Evolutionary conservation across 768 basidiomycete species (phyloP).

Genomic region (Lactarius hengduanensis): DNA sequence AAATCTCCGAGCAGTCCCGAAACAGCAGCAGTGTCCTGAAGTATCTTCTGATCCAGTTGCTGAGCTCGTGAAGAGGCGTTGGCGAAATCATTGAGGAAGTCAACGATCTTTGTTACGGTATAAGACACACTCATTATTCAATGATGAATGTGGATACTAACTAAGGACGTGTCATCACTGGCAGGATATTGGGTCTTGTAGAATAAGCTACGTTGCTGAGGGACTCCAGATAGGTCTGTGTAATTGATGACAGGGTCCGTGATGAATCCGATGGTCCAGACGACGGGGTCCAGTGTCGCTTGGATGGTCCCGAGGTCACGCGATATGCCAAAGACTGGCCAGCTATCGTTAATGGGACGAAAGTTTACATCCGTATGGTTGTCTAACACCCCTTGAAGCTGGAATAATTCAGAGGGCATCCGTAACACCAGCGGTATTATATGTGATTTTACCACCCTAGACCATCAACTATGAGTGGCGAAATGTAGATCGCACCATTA

Average conservation of each 20-base stretch:
- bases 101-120: no score
- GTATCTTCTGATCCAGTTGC: conserved; percentile 48
- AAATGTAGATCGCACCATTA: not conserved
- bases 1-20: conserved; percentile 51
- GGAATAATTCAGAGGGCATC: conserved; percentile 28
- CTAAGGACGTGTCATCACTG: no score
- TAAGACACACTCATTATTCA: no score
- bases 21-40: conserved; percentile 46
- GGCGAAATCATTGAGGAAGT: conserved; percentile 41
- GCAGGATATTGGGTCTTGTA: no score
- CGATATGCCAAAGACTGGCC: conserved; percentile 29
- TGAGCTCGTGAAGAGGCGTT: conserved; percentile 46
- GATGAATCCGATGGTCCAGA: conserved; percentile 33
- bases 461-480: not conserved
- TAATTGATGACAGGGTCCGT: no score
- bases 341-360: conserved; percentile 12
- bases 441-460: conserved; percentile 23
- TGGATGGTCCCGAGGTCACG: conserved; percentile 32
- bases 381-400: conserved; percentile 20
- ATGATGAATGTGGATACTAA: no score
- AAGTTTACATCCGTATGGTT: no score
- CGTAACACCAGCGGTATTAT: conserved; percentile 11
- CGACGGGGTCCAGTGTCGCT: conserved; percentile 27
- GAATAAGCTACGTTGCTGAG: conserved; percentile 36
- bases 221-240: no score